Percentiles rank a stretch among this genome's conserved stretches.
Evolutionary conservation across 768 basidiomycete genomes (phyloP).

Genomic region (Boletus bicolor): DNA sequence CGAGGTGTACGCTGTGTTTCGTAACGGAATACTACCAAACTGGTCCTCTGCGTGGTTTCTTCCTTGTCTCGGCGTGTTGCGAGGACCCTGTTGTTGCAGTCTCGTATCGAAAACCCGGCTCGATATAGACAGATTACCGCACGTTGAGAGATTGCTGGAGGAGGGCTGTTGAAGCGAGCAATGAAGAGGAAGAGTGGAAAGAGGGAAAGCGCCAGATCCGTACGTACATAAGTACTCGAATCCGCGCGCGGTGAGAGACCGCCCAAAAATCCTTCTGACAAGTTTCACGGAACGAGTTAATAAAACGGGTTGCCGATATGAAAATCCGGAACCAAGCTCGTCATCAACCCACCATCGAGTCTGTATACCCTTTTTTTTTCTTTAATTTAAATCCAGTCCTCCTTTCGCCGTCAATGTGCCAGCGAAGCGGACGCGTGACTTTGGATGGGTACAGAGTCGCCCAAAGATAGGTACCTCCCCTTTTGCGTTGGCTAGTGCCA

Average conservation of each 20-base stretch:
- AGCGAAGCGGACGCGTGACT: neutral
- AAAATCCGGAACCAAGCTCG: neutral
- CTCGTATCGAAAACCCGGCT: slow-evolving; percentile 3
- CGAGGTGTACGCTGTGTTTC: slow-evolving; percentile 3
- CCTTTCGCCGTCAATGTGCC: neutral
- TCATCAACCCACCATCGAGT: neutral
- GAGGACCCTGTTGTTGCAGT: slow-evolving; percentile 1
- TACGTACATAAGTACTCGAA: slow-evolving; percentile 14
- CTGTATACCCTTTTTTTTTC: neutral
- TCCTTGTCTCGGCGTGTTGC: slow-evolving; percentile 19
- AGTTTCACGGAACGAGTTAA: slow-evolving; percentile 13
- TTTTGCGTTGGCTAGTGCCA: neutral
- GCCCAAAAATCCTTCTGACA: slow-evolving; percentile 16
- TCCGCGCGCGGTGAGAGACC: slow-evolving; percentile 12
- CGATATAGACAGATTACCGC: slow-evolving; percentile 3
- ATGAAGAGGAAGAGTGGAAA: neutral
- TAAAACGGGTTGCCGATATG: slow-evolving; percentile 7
- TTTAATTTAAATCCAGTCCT: neutral
- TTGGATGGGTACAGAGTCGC: neutral
- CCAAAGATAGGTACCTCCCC: slow-evolving; percentile 8
- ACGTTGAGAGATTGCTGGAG: neutral
- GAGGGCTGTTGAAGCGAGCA: neutral
- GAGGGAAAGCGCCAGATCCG: neutral
- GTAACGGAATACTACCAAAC: slow-evolving; percentile 14
- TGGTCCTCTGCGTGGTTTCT: slow-evolving; percentile 6